These are phyloP conservation scores for Teratosphaeria destructans DNA, from an alignment of 2,329 filamentous ascomycete species.

Conservation along the genomic window DNA sequence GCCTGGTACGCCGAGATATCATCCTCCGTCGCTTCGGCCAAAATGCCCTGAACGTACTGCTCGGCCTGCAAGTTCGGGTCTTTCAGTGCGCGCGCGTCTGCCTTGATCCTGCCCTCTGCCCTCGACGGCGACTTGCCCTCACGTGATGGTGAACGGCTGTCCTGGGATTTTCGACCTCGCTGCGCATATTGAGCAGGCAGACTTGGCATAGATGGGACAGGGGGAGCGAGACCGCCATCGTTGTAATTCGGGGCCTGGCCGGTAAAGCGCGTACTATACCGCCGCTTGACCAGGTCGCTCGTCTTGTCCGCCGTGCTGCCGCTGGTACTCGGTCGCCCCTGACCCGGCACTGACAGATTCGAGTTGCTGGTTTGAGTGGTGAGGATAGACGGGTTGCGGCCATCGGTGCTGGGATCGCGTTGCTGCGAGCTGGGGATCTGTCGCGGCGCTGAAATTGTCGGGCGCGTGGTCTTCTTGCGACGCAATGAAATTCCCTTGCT, in stretches of 20 bases:
- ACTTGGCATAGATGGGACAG: constrained; percentile 49
- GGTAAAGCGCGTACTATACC: constrained; percentile 81
- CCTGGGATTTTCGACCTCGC: background rate
- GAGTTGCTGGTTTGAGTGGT: constrained; percentile 10
- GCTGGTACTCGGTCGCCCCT: constrained; percentile 20
- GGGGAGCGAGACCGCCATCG: constrained; percentile 50
- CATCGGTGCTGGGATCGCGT: constrained; percentile 10
- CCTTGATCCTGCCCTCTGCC: constrained; percentile 41
- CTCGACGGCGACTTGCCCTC: constrained; percentile 30
- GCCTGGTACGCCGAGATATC: constrained; percentile 76
- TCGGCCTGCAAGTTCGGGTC: constrained; percentile 73
- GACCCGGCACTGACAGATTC: constrained; percentile 3
- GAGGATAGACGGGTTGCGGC: constrained; percentile 14
- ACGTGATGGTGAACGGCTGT: constrained; percentile 1
- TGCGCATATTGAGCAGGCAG: constrained; percentile 47
- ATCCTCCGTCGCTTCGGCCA: constrained; percentile 77
- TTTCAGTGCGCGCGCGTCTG: constrained; percentile 68
- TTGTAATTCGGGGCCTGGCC: constrained; percentile 57
- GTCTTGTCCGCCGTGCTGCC: constrained; percentile 37
- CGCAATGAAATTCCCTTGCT: constrained; percentile 47
- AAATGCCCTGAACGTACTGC: constrained; percentile 51
- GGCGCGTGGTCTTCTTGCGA: constrained; percentile 50
- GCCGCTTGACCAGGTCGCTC: constrained; percentile 79
- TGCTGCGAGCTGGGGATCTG: constrained; percentile 33
- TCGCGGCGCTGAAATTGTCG: constrained; percentile 50